These are phyloP conservation scores for Nakaseomyces glabratus DNA, from an alignment of 1,139 yeast species.

Conservation along the genomic window DNA sequence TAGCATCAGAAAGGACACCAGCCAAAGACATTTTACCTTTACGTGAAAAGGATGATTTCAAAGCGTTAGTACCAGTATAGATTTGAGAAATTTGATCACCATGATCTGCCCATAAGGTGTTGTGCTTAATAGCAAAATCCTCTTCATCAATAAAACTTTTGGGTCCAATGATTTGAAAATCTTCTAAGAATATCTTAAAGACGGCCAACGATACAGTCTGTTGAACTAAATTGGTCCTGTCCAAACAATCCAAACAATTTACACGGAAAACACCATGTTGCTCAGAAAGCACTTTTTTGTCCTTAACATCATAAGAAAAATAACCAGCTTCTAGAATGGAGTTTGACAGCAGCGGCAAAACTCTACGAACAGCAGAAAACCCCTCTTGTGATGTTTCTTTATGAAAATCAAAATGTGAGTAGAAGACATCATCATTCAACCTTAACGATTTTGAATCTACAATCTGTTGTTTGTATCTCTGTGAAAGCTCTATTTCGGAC, in stretches of 20 bases:
- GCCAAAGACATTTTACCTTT: constrained; percentile 95
- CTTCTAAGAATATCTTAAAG: constrained; percentile 55
- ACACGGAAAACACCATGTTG: constrained; percentile 89
- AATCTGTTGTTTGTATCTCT: constrained; percentile 54
- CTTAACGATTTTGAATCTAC: constrained; percentile 29
- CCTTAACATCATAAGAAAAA: constrained; percentile 51
- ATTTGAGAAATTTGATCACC: constrained; percentile 96
- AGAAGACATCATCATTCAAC: constrained; percentile 42
- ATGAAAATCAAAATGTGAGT: constrained; percentile 89
- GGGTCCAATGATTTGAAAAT: constrained; percentile 33
- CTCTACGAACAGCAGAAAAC: constrained; percentile 70
- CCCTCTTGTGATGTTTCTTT: constrained; percentile 84
- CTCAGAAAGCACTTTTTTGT: constrained; percentile 47
- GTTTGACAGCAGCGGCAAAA: constrained; percentile 54
- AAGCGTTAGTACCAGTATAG: constrained; percentile 95
- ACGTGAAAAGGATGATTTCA: constrained; percentile 88
- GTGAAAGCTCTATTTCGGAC: constrained; percentile 65
- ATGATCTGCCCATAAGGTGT: constrained; percentile 92
- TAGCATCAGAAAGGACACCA: constrained; percentile 92
- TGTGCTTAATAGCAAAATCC: constrained; percentile 61
- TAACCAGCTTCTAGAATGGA: constrained; percentile 74
- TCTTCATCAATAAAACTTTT: constrained; percentile 26
- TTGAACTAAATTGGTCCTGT: constrained; percentile 87
- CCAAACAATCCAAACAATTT: constrained; percentile 91
- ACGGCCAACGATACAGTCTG: constrained; percentile 73